Percentiles rank a stretch among this genome's conserved stretches.
phyloP scores from a whole-genome alignment of 306 rosid species.

The Pueraria montana region DNA sequence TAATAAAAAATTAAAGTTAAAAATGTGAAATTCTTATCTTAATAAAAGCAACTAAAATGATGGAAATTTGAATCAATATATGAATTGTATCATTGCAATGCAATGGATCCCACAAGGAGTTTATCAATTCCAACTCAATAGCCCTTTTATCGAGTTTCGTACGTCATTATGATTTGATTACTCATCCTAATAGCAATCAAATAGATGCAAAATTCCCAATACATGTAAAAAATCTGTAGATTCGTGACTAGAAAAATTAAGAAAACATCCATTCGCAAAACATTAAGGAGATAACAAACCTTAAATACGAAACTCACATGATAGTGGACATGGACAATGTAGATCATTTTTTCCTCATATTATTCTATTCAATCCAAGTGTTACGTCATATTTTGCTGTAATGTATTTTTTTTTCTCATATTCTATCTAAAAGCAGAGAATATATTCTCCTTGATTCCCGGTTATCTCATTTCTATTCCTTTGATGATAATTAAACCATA shows the following conservation, averaged over 20 bases:
- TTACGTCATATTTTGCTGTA: not conserved
- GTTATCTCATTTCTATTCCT: not conserved
- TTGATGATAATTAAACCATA: no score
- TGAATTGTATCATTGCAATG: not conserved
- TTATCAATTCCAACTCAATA: no score
- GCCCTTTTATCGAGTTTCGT: no score
- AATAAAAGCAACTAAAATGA: not conserved
- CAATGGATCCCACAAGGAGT: no score
- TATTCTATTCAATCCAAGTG: not conserved
- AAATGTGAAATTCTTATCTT: not conserved
- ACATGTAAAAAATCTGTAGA: no score
- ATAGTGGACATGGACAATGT: not conserved
- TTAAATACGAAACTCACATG: not conserved
- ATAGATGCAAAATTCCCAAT: no score
- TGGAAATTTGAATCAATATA: not conserved
- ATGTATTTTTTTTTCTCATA: not conserved
- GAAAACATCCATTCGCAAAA: not conserved
- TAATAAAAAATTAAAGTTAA: not conserved
- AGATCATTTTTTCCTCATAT: not conserved
- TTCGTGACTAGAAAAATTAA: not conserved
- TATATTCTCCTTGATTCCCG: not conserved
- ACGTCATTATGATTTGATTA: no score
- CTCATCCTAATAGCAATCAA: no score
- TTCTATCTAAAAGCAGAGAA: not conserved
- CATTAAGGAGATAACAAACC: no score